Conservation (phyloP, 306 rosid genomes). For the Lathyrus sativus region DNA sequence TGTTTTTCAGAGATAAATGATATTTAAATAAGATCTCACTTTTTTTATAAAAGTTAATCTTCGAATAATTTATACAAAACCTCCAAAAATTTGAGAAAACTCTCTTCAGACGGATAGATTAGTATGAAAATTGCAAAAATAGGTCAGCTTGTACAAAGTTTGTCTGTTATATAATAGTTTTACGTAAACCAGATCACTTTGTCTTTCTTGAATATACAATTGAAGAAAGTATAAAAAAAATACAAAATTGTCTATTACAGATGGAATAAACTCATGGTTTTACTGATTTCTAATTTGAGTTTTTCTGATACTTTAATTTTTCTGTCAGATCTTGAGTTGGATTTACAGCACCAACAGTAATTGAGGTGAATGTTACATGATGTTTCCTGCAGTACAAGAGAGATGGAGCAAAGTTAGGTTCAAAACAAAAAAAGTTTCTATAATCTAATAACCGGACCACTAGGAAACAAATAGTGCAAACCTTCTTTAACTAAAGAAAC, state of each 20-base stretch:
- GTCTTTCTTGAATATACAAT: constrained; percentile 16
- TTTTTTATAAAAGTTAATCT: too few species aligned
- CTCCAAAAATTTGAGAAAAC: too few species aligned
- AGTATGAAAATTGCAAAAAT: too few species aligned
- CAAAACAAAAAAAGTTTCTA: not conserved
- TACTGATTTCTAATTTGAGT: not conserved
- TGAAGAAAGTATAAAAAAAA: not conserved
- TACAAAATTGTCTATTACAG: constrained; percentile 1
- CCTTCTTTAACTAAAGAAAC: not conserved
- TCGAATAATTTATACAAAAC: too few species aligned
- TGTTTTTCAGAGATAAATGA: too few species aligned
- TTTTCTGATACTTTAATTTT: too few species aligned
- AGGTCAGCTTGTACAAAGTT: too few species aligned
- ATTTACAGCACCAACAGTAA: constrained; percentile 38
- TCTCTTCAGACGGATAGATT: too few species aligned
- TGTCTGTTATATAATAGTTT: too few species aligned
- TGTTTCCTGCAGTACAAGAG: constrained; percentile 54
- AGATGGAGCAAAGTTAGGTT: constrained; percentile 26
- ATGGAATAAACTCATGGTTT: constrained; percentile 3
- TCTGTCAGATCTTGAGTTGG: constrained; percentile 42
- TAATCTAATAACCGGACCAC: not conserved
- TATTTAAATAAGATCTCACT: too few species aligned
- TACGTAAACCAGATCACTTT: too few species aligned
- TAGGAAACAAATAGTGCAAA: not conserved
- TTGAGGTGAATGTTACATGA: constrained; percentile 49